phyloP scores from a whole-genome alignment of 305 asterid genomes.

The Fraxinus platypoda region DNA sequence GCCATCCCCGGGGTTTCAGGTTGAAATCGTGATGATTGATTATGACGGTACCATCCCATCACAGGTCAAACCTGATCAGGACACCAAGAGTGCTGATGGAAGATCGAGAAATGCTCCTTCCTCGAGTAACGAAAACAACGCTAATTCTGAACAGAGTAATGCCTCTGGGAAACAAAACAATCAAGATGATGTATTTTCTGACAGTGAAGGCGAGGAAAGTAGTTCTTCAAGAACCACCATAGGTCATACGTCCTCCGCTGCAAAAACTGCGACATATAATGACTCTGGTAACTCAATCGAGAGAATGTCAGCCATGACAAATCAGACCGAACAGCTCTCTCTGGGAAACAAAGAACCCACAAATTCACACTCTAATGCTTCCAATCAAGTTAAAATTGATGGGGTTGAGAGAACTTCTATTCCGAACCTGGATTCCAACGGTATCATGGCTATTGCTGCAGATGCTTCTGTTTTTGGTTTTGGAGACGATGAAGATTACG shows the following conservation, averaged over 20 bases:
- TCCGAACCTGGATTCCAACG: constrained; percentile 64
- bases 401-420: constrained; percentile 37
- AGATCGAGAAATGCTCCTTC: constrained; percentile 36
- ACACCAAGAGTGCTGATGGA: constrained; percentile 37
- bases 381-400: constrained; percentile 39
- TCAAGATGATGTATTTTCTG: constrained; percentile 86
- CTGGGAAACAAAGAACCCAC: constrained; percentile 33
- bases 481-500: constrained; percentile 92
- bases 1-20: constrained; percentile 91
- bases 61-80: constrained; percentile 33
- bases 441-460: constrained; percentile 93
- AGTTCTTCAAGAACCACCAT: constrained; percentile 32
- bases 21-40: constrained; percentile 77
- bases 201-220: constrained; percentile 81
- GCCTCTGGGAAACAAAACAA: constrained; percentile 43
- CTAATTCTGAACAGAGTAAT: constrained; percentile 35
- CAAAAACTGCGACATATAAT: constrained; percentile 34
- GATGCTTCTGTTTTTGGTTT: constrained; percentile 98
- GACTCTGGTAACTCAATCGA: constrained; percentile 36
- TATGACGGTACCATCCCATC: constrained; percentile 59
- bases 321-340: constrained; percentile 54
- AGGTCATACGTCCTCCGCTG: constrained; percentile 29
- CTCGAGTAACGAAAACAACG: constrained; percentile 44
- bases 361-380: constrained; percentile 24
- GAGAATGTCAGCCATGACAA: constrained; percentile 36